These are phyloP conservation scores for Scutellaria barbata DNA, from an alignment of 257 asterid species.

Conservation along the genomic window DNA sequence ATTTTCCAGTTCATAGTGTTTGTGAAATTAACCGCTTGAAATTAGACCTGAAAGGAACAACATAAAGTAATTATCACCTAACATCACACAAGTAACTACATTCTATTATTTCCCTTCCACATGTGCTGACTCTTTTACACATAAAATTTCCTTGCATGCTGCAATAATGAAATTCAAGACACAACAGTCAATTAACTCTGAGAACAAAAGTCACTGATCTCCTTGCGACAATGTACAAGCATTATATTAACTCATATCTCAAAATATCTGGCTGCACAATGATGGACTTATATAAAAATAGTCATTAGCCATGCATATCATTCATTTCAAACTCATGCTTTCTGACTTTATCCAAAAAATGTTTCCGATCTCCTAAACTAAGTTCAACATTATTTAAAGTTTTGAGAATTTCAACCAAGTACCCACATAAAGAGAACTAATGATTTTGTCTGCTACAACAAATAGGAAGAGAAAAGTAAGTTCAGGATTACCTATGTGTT, in stretches of 20 bases:
- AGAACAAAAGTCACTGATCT: conserved; percentile 13
- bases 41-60: not conserved
- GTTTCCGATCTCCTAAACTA: conserved; percentile 19
- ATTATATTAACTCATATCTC: not conserved
- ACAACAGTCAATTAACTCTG: not conserved
- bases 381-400: not conserved
- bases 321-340: not conserved
- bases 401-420: not conserved
- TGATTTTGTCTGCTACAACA: conserved; percentile 8
- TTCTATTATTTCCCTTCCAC: conserved; percentile 12
- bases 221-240: too few species aligned
- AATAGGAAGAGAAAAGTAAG: conserved; percentile 19
- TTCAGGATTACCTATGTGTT: conserved; percentile 52
- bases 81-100: conserved; percentile 3
- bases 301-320: conserved; percentile 1
- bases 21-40: not conserved
- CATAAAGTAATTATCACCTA: conserved; percentile 5
- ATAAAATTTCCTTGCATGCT: too few species aligned
- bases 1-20: too few species aligned
- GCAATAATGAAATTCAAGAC: not conserved
- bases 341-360: not conserved
- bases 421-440: conserved; percentile 7
- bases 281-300: not conserved
- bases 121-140: too few species aligned
- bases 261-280: not conserved